Conservation (phyloP, 2,329 filamentous ascomycete species). For the Daldinia sp. region DNA sequence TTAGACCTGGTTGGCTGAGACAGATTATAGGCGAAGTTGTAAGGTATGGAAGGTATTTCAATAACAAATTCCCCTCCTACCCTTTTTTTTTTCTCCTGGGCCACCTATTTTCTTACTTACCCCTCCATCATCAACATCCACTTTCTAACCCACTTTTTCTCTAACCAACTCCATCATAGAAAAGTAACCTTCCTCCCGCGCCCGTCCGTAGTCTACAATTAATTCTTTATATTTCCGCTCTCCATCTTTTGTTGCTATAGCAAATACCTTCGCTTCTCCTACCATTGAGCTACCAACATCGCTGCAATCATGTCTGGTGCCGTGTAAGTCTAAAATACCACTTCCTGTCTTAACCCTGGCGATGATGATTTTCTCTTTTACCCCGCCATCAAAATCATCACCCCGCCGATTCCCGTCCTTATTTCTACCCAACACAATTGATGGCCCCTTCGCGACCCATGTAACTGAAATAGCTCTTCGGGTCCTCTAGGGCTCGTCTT, state of each 20-base stretch:
- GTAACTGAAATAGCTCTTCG: constrained; percentile 50
- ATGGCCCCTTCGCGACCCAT: constrained; percentile 49
- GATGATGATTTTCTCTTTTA: constrained; percentile 34
- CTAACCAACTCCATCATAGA: constrained; percentile 48
- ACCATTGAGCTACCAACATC: constrained; percentile 36
- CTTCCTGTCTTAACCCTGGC: constrained; percentile 38
- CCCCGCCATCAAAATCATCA: constrained; percentile 40
- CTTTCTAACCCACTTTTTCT: constrained; percentile 40
- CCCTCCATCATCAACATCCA: constrained; percentile 35
- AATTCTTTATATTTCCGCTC: constrained; percentile 32
- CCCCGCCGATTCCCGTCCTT: constrained; percentile 41
- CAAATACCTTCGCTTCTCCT: constrained; percentile 9
- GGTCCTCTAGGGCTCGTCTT: constrained; percentile 74
- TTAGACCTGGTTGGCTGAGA: neutral
- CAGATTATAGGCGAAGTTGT: constrained; percentile 2
- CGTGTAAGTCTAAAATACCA: constrained; percentile 69
- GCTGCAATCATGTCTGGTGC: constrained; percentile 71
- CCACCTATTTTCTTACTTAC: constrained; percentile 22
- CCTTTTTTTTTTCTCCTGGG: constrained; percentile 28
- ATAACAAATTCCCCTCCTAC: constrained; percentile 29
- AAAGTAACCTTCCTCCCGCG: constrained; percentile 46
- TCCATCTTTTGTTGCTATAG: constrained; percentile 13
- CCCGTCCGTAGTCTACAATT: constrained; percentile 34
- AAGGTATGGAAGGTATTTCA: constrained; percentile 21
- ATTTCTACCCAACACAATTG: constrained; percentile 18